These are phyloP conservation scores for Komagataella pseudopastoris DNA, from an alignment of 805 yeast species.

Conservation along the genomic window DNA sequence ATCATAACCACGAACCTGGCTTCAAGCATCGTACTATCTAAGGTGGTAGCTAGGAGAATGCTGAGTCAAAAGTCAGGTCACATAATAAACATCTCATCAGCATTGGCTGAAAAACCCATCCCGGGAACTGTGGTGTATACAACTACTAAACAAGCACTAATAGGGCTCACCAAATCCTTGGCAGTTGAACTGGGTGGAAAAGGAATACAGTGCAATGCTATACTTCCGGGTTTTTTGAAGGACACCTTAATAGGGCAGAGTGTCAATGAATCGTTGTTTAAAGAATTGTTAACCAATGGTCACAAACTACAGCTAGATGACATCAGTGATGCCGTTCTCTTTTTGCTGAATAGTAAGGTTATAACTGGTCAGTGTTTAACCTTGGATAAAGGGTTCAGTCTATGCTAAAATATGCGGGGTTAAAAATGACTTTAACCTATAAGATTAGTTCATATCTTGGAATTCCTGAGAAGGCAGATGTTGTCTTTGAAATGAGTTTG, in stretches of 20 bases:
- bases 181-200: slow-evolving; percentile 44
- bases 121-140: slow-evolving; percentile 57
- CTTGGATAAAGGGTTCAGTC: slow-evolving; percentile 14
- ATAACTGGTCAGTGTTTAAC: slow-evolving; percentile 18
- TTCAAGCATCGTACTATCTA: slow-evolving; percentile 48
- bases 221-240: slow-evolving; percentile 53
- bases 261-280: slow-evolving; percentile 11
- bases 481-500: not conserved
- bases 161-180: slow-evolving; percentile 44
- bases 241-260: slow-evolving; percentile 54
- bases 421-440: not conserved
- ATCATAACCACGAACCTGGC: slow-evolving; percentile 43
- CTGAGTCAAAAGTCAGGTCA: slow-evolving; percentile 13
- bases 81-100: slow-evolving; percentile 56
- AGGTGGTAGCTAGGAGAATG: slow-evolving; percentile 37
- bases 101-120: slow-evolving; percentile 29
- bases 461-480: not conserved
- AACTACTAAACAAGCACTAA: slow-evolving; percentile 59
- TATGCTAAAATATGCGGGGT: not conserved
- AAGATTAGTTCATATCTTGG: not conserved
- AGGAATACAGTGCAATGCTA: slow-evolving; percentile 45
- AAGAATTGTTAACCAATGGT: slow-evolving; percentile 2
- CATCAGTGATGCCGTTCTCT: slow-evolving; percentile 11
- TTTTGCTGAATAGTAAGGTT: slow-evolving; percentile 9
- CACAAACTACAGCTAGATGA: slow-evolving; percentile 9